Evolutionary conservation across 1,139 yeast genomes (phyloP).

Genomic region (Suhomyces wounanorum): DNA sequence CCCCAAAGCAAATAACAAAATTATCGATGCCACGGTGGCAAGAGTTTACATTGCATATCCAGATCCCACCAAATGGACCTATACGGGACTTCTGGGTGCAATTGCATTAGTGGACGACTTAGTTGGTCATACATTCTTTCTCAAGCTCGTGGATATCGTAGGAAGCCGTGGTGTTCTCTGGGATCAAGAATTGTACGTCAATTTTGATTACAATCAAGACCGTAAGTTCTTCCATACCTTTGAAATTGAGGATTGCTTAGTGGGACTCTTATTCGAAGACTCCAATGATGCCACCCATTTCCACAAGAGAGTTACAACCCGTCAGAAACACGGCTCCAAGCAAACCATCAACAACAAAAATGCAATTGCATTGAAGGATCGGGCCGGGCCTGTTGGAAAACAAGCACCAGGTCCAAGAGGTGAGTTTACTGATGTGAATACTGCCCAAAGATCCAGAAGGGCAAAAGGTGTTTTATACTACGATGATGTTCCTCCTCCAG

Average conservation of each 20-base stretch:
- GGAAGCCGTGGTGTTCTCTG: conserved; percentile 88
- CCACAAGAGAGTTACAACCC: conserved; percentile 68
- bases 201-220: conserved; percentile 89
- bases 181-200: conserved; percentile 94
- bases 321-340: conserved; percentile 83
- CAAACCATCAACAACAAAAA: conserved; percentile 83
- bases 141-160: conserved; percentile 80
- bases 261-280: conserved; percentile 90
- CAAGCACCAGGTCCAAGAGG: conserved; percentile 75
- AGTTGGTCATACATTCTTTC: conserved; percentile 90
- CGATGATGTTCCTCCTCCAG: conserved; percentile 81
- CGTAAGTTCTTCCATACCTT: conserved; percentile 92
- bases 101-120: conserved; percentile 83
- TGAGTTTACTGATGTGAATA: conserved; percentile 46
- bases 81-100: conserved; percentile 90
- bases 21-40: conserved; percentile 89
- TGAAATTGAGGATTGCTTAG: conserved; percentile 87
- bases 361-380: conserved; percentile 75
- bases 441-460: conserved; percentile 58
- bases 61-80: conserved; percentile 76
- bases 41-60: conserved; percentile 89
- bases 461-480: conserved; percentile 66
- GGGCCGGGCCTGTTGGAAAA: conserved; percentile 38
- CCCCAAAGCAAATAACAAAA: conserved; percentile 86
- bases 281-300: conserved; percentile 86